Evolutionary conservation across 179 eudicot genomes (phyloP).

Genomic region (Silene coronaria): DNA sequence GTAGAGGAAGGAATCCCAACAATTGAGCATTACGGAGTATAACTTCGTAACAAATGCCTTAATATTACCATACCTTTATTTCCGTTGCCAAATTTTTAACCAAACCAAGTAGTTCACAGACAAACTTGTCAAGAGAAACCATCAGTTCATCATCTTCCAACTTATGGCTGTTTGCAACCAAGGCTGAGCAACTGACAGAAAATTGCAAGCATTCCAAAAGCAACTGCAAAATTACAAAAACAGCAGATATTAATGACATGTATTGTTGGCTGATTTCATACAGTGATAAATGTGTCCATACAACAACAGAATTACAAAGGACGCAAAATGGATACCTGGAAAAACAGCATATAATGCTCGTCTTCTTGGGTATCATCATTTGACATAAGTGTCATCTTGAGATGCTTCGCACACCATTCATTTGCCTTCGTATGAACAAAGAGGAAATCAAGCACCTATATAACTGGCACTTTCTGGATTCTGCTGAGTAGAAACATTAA

Average conservation of each 20-base stretch:
- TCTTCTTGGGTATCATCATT: conserved; percentile 78
- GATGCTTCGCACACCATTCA: conserved; percentile 81
- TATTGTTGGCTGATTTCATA: neutral
- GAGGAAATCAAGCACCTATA: neutral
- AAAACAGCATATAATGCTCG: conserved; percentile 59
- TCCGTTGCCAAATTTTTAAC: conserved; percentile 53
- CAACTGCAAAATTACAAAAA: conserved; percentile 38
- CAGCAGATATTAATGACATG: neutral
- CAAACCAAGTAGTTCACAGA: conserved; percentile 49
- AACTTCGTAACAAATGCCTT: neutral
- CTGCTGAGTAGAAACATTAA: conserved; percentile 3
- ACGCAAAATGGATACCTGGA: conserved; percentile 46
- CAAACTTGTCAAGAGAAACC: conserved; percentile 48
- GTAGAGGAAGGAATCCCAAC: neutral
- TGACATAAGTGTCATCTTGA: conserved; percentile 80
- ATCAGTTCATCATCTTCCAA: conserved; percentile 44
- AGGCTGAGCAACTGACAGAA: conserved; percentile 58
- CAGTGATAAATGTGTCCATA: neutral
- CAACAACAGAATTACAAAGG: neutral
- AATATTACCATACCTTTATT: conserved; percentile 46
- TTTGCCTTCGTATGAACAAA: conserved; percentile 49
- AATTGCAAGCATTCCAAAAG: conserved; percentile 58
- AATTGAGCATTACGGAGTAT: neutral
- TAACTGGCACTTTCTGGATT: neutral
- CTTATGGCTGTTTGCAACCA: conserved; percentile 47